Percentiles rank a stretch among this genome's conserved stretches.
Conservation (phyloP, 768 basidiomycete species). For the Leccinum variicolor region DNA sequence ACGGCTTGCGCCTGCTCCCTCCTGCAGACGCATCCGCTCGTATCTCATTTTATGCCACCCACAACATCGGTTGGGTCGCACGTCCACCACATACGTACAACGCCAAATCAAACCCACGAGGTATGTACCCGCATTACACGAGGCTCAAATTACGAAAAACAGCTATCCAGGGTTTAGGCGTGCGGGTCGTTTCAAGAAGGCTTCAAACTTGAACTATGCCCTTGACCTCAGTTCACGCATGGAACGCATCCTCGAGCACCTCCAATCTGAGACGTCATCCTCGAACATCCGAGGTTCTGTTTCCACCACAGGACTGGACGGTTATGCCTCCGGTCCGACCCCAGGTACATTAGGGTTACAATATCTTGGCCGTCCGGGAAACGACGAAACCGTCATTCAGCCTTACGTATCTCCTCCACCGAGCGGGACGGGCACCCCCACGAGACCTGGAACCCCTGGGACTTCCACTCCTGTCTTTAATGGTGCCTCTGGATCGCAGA, state of each 20-base stretch:
- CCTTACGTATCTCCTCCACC: constrained; percentile 11
- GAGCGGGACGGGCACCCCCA: constrained; percentile 26
- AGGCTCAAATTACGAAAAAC: constrained; percentile 26
- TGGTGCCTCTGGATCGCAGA: constrained; percentile 5
- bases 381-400: constrained; percentile 42
- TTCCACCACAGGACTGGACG: constrained; percentile 23
- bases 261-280: constrained; percentile 27
- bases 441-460: constrained; percentile 24
- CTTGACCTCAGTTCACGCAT: constrained; percentile 41
- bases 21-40: constrained; percentile 45
- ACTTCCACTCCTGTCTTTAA: constrained; percentile 11
- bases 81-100: constrained; percentile 46
- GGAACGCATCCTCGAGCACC: constrained; percentile 28
- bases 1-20: constrained; percentile 53
- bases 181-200: constrained; percentile 89
- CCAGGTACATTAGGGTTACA: constrained; percentile 56
- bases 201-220: constrained; percentile 88
- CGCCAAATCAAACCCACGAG: constrained; percentile 47
- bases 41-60: constrained; percentile 50
- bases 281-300: constrained; percentile 19
- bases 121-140: constrained; percentile 31
- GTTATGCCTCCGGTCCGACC: constrained; percentile 25
- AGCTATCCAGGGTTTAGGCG: constrained; percentile 29
- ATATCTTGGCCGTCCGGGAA: constrained; percentile 62
- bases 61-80: constrained; percentile 59